A percentile compares a stretch with the other conserved stretches of the same genome.
phyloP scores from a whole-genome alignment of 2,329 filamentous ascomycete genomes.

The Sporothrix globosa region DNA sequence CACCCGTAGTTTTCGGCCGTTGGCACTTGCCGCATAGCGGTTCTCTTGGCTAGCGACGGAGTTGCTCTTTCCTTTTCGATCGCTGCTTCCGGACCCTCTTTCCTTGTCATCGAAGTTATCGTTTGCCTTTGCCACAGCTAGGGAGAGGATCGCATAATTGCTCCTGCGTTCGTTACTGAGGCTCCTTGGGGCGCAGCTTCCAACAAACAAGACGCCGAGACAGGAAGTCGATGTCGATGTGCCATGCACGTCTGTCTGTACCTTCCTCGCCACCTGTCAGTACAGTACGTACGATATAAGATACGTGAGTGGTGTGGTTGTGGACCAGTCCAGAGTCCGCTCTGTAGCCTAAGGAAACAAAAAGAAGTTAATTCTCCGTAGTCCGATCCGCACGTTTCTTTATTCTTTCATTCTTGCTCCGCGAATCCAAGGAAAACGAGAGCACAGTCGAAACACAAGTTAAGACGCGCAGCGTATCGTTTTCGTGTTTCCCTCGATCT shows the following conservation, averaged over 20 bases:
- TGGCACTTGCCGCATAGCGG: slow-evolving; percentile 5
- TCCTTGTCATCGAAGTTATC: background rate
- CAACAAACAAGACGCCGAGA: background rate
- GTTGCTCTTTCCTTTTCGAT: background rate
- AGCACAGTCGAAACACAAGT: background rate
- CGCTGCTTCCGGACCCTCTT: background rate
- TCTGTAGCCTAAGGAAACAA: background rate
- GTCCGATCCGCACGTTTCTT: background rate
- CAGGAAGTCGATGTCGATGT: slow-evolving; percentile 19
- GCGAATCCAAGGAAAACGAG: background rate
- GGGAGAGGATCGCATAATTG: background rate
- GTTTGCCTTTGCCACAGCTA: background rate
- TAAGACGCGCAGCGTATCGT: background rate
- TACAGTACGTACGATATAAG: slow-evolving; percentile 1
- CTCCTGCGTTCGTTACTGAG: background rate
- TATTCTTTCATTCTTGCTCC: background rate
- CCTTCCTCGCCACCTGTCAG: background rate
- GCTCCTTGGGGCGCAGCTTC: background rate
- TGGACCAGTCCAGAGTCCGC: background rate
- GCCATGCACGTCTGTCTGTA: background rate
- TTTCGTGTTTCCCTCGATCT: slow-evolving; percentile 8
- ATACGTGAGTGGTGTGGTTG: too few relatives aligned
- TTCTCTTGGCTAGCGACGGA: background rate
- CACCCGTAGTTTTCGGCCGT: background rate
- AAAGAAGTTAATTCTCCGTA: slow-evolving; percentile 7